A percentile compares a stretch with the other conserved stretches of the same genome.
Evolutionary conservation across 768 basidiomycete species (phyloP).

Genomic region (Lactifluus subvellereus): DNA sequence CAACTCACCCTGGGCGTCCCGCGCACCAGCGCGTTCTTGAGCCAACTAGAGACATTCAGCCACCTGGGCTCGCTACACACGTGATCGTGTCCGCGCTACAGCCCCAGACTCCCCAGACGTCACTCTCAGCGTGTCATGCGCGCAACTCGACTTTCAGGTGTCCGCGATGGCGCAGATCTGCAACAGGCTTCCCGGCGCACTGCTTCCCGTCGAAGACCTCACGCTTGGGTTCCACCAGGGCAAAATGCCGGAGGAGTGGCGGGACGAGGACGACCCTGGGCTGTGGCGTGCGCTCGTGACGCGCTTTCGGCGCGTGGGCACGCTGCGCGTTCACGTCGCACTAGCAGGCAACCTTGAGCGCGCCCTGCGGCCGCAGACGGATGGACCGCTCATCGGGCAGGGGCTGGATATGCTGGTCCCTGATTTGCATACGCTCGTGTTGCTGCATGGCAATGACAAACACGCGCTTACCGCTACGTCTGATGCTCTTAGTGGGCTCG

Average conservation of each 20-base stretch:
- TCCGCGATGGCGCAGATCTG: conserved; percentile 10
- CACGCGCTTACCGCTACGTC: background rate
- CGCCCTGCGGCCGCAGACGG: background rate
- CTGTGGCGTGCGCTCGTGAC: conserved; percentile 8
- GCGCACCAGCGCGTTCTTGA: background rate
- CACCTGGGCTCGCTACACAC: background rate
- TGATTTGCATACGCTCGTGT: background rate
- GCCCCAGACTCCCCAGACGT: background rate
- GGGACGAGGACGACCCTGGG: background rate
- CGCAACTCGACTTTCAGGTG: conserved; percentile 12
- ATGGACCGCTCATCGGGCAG: too few species aligned
- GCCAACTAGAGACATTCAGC: background rate
- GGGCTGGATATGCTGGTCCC: background rate
- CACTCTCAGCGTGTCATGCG: background rate
- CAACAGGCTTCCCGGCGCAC: background rate
- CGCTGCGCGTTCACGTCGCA: conserved; percentile 4
- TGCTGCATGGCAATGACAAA: conserved; percentile 7
- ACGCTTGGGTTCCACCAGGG: conserved; percentile 7
- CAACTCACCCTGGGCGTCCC: conserved; percentile 11
- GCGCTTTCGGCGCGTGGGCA: background rate
- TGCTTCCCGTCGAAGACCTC: conserved; percentile 4
- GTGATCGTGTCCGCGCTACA: background rate
- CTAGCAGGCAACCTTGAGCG: background rate
- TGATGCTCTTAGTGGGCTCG: background rate
- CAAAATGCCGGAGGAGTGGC: background rate